These are phyloP conservation scores for Clitopilus passeckerianus DNA, from an alignment of 768 basidiomycete genomes.

Conservation along the genomic window DNA sequence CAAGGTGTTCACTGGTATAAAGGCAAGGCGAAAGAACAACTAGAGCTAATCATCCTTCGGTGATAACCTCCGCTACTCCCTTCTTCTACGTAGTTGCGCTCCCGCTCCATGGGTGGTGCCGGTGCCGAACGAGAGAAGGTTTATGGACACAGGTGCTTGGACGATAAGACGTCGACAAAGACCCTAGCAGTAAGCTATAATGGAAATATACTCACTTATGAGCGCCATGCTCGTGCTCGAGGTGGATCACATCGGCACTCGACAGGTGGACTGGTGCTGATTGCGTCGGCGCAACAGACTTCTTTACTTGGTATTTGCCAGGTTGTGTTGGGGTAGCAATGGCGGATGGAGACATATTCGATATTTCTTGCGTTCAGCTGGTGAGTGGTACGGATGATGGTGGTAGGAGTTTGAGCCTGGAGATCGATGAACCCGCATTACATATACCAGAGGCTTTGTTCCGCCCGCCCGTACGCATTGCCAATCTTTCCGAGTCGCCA, in stretches of 20 bases:
- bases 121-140: background rate
- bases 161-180: constrained; percentile 21
- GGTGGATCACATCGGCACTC: constrained; percentile 68
- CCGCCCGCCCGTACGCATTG: constrained; percentile 10
- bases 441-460: constrained; percentile 5
- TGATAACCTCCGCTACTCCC: constrained; percentile 5
- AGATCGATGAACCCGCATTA: background rate
- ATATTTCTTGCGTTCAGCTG: background rate
- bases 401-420: constrained; percentile 8
- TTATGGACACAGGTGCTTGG: constrained; percentile 18
- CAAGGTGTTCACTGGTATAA: constrained; percentile 11
- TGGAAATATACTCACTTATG: constrained; percentile 71
- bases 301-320: constrained; percentile 13
- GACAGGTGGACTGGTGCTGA: constrained; percentile 26
- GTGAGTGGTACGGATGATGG: constrained; percentile 7
- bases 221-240: constrained; percentile 80
- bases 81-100: constrained; percentile 6
- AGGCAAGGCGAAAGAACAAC: constrained; percentile 16
- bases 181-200: constrained; percentile 10
- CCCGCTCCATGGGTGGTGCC: constrained; percentile 3
- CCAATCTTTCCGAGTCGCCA: background rate
- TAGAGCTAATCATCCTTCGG: background rate
- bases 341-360: constrained; percentile 20
- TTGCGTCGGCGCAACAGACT: constrained; percentile 3
- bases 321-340: constrained; percentile 15